Base-by-base conservation (phyloP, 305 asterid species). In the Vinca major region DNA sequence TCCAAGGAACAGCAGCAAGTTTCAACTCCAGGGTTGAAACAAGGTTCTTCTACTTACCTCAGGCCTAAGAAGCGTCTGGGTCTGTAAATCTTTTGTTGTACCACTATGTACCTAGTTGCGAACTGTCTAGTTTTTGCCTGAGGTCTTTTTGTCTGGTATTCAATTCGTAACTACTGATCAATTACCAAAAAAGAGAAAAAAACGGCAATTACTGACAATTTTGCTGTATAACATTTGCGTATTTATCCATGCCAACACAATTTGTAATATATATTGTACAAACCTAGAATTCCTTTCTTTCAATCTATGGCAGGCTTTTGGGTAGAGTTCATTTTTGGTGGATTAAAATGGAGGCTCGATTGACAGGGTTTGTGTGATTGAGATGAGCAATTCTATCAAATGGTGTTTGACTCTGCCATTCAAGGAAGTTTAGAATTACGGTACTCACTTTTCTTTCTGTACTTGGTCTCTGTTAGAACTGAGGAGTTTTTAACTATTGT, bases 1-100 rank as follows among this genome's bases (percentile, higher is more conserved):
- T 80, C 72, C 0, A 88, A 81, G 77, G 88, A 88, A 61, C 95
- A 84, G 79, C 97, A 91, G 26, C 79, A 68, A 47, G 83, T 91
- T 69, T 80, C 95, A 0, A 78, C 80, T 86, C 96, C 97, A n/a
- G 99, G 99, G 43, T 71, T 88, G 83, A 89, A 91, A 79, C 80
- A 66, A 61, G 96, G 95, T 10, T 63, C 90, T 54, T 75, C 96
- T 21, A 89, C 97, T 60, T 87, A 89, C 64, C 76, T 89, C 49
- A 80, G 96, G 70, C 95, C 96, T 21, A 91, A 91, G 75, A 91
- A 87, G 77, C 85, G 82, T 76, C 84, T 88, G 20, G 97, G 97
- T 33, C 60, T 91, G 73, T 89, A 77, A 79, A 45, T 63, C 33
- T 12, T 21, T 0, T 20, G 7, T 3, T 55, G n/a, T 56, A 26